Conservation (phyloP, 129 eudicot genomes). For the Smallanthus sonchifolius region DNA sequence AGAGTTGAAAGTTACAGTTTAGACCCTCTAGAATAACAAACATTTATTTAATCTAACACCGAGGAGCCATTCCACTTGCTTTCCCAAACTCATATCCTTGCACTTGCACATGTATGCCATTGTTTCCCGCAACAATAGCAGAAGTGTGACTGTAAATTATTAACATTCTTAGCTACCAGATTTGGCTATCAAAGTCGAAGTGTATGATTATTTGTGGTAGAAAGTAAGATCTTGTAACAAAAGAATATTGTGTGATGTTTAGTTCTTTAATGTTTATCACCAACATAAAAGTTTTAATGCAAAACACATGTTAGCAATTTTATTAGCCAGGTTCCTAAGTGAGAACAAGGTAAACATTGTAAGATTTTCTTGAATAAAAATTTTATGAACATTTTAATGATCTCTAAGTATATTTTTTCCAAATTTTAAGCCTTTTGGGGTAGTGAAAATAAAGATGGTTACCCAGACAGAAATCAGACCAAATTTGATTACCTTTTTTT, state of each 20-base stretch:
- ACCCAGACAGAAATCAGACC: not conserved
- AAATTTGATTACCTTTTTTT: not conserved
- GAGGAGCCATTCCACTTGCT: constrained; percentile 99
- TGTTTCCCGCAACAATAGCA: constrained; percentile 96
- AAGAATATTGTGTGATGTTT: not conserved
- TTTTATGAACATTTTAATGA: not conserved
- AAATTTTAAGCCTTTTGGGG: not conserved
- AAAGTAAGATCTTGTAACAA: not conserved
- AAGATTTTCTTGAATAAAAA: not conserved
- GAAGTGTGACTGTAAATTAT: constrained; percentile 81
- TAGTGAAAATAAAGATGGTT: constrained; percentile 8
- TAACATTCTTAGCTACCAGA: not conserved
- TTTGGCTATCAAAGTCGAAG: constrained; percentile 4
- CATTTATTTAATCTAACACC: no score
- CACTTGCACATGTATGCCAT: constrained; percentile 90
- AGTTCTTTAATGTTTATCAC: not conserved
- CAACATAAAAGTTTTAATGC: not conserved
- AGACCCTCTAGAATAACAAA: no score
- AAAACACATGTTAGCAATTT: not conserved
- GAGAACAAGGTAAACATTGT: not conserved
- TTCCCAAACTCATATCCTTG: constrained; percentile 89
- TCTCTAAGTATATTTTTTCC: not conserved
- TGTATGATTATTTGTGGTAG: not conserved
- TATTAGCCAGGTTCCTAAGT: not conserved
- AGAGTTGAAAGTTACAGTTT: no score